phyloP scores from a whole-genome alignment of 768 basidiomycete species.

The Pisolithus tinctorius region DNA sequence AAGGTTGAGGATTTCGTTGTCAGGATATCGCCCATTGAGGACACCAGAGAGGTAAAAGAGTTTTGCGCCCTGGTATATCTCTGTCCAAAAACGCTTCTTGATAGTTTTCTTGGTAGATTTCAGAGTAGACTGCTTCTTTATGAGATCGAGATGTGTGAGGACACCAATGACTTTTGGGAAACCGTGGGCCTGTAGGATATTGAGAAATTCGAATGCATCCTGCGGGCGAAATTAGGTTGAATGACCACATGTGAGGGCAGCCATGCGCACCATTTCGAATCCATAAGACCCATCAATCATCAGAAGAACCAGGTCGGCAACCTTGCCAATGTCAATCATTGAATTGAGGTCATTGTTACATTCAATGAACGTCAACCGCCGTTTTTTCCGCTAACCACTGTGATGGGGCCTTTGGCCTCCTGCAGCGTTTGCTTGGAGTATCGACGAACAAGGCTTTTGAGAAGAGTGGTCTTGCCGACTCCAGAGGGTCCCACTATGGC shows the following conservation, averaged over 20 bases:
- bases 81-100: slow-evolving; percentile 99
- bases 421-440: slow-evolving; percentile 92
- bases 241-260: not conserved
- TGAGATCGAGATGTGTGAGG: slow-evolving; percentile 93
- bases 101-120: slow-evolving; percentile 88
- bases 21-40: slow-evolving; percentile 95
- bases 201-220: slow-evolving; percentile 99
- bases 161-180: slow-evolving; percentile 98
- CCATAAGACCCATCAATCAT: slow-evolving; percentile 99
- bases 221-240: slow-evolving; percentile 24
- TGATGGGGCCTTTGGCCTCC: slow-evolving; percentile 89
- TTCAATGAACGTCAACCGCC: slow-evolving; percentile 92
- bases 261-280: slow-evolving; percentile 87
- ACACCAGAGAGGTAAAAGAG: slow-evolving; percentile 97
- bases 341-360: slow-evolving; percentile 97
- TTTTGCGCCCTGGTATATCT: slow-evolving; percentile 98
- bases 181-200: slow-evolving; percentile 93
- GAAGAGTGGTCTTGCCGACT: slow-evolving; percentile 91
- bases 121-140: slow-evolving; percentile 84
- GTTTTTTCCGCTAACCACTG: slow-evolving; percentile 92
- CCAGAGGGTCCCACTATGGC: slow-evolving; percentile 96
- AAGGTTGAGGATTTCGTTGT: slow-evolving; percentile 93
- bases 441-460: slow-evolving; percentile 84
- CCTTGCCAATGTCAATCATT: slow-evolving; percentile 97
- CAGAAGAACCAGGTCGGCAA: slow-evolving; percentile 91